Base-by-base conservation (phyloP, 2,329 filamentous ascomycete species). In the Aspergillus tanneri region DNA sequence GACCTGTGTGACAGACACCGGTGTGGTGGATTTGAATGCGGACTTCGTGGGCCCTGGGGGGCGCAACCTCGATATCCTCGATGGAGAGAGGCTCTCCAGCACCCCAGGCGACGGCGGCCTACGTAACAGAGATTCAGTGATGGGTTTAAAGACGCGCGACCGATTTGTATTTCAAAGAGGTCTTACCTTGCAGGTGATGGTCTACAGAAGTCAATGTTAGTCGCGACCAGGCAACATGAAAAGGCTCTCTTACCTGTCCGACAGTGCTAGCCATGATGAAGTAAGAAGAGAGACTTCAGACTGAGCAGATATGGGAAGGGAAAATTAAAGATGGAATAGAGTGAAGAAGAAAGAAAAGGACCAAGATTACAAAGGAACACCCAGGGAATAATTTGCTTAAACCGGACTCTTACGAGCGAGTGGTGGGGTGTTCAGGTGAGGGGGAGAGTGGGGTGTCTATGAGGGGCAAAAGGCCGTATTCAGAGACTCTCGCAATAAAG, bases 1-100 rank as follows among this genome's bases (percentile, higher is more conserved):
- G 47, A 93, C 89, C 89, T 70, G 92, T 99, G 78, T 99, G 93
- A 80, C 93, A 99, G 70, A 99, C 93, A 74, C 93, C 93, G 45
- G 93, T 99, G 79, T 96, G 95, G 80, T 92, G 86, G 70, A 97
- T 89, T 79, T 97, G 78, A 68, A 99, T 96, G 64, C 93, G 89
- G 68, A 99, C 93, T 77, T 99, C 93, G 75, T 95, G 83, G 53
- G 92, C 91, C 74, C 81, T 85, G 51, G 93, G 93, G 55, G 92
- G 87, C 44, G 80, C 83, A 58, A 99, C 93, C 76, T 97, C 91
- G 64, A 99, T 80, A 61, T 95, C 89, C 76, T 99, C 93, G 60
- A 97, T 81, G 63, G 79, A 84, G 57, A 99, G 82, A 60, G 89
- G 86, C 77, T 96, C 88, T 69, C 88, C 91, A 39, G 93, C 90